phyloP scores from a whole-genome alignment of 805 yeast species.

The Myxozyma monticola region DNA sequence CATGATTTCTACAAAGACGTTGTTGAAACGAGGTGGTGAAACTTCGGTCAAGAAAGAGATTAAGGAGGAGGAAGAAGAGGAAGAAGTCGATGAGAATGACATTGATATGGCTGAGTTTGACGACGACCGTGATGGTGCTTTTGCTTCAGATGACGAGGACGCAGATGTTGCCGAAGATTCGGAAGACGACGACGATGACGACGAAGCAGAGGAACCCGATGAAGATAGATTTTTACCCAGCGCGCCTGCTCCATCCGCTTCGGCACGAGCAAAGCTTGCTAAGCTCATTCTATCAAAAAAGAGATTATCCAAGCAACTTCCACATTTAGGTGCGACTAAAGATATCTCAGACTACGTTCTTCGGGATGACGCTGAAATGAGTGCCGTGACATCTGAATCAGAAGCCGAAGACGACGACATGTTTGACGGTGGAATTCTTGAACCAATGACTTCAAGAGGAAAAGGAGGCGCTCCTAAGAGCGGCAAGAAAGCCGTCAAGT shows the following conservation, averaged over 20 bases:
- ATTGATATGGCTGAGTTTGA: constrained; percentile 16
- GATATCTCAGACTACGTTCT: constrained; percentile 83
- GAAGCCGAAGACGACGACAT: constrained; percentile 91
- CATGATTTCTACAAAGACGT: constrained; percentile 75
- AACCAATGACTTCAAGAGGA: constrained; percentile 17
- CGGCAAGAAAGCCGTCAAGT: constrained; percentile 80
- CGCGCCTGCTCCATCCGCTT: constrained; percentile 11
- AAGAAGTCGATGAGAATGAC: constrained; percentile 2
- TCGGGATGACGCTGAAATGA: constrained; percentile 17
- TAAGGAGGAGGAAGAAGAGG: constrained; percentile 16
- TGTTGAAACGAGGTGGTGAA: background rate
- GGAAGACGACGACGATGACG: constrained; percentile 25
- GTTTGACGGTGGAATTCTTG: constrained; percentile 53
- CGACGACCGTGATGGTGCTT: constrained; percentile 16
- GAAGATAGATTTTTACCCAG: constrained; percentile 25
- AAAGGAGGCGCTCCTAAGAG: constrained; percentile 25
- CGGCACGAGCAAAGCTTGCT: constrained; percentile 21
- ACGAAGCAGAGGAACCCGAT: constrained; percentile 28
- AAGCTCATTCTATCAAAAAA: constrained; percentile 22
- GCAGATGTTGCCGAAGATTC: constrained; percentile 13
- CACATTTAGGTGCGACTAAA: constrained; percentile 62
- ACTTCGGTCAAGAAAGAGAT: constrained; percentile 5
- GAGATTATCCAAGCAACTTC: constrained; percentile 51
- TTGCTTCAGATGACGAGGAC: constrained; percentile 7
- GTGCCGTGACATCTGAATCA: constrained; percentile 84